Percentiles rank a stretch among this genome's conserved stretches.
Evolutionary conservation across 257 asterid genomes (phyloP).

Genomic region (Solanum tarapatanum): DNA sequence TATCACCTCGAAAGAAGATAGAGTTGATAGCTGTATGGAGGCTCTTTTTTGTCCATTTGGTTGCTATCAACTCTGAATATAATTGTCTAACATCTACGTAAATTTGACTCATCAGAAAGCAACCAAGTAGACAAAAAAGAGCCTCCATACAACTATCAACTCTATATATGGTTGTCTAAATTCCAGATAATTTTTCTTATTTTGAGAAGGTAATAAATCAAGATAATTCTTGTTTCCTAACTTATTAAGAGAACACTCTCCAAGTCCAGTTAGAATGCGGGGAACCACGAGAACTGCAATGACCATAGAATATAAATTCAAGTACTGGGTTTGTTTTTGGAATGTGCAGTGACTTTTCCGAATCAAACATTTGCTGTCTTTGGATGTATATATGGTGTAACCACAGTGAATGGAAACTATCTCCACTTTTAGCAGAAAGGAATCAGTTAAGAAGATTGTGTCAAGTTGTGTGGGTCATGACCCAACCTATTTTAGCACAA

Average conservation of each 20-base stretch:
- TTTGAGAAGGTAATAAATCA: not conserved
- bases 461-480: not conserved
- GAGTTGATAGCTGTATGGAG: not conserved
- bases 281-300: not conserved
- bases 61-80: not conserved
- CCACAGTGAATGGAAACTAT: not conserved
- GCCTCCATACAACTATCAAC: not conserved
- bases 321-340: not conserved
- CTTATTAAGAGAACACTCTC: not conserved
- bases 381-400: not conserved
- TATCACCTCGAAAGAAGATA: not conserved
- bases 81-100: not conserved
- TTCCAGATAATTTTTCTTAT: not conserved
- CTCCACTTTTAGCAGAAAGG: not conserved
- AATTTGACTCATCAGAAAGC: no score
- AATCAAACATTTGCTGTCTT: not conserved
- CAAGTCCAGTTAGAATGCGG: not conserved
- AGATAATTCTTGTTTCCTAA: not conserved
- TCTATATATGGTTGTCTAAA: not conserved
- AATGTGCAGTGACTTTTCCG: not conserved
- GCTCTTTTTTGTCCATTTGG: not conserved
- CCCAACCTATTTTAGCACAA: not conserved
- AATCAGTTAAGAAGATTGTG: not conserved
- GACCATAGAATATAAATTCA: not conserved
- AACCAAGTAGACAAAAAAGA: not conserved